Conservation (phyloP, 2,329 filamentous ascomycete species). For the Exophiala phaeomuriformis region DNA sequence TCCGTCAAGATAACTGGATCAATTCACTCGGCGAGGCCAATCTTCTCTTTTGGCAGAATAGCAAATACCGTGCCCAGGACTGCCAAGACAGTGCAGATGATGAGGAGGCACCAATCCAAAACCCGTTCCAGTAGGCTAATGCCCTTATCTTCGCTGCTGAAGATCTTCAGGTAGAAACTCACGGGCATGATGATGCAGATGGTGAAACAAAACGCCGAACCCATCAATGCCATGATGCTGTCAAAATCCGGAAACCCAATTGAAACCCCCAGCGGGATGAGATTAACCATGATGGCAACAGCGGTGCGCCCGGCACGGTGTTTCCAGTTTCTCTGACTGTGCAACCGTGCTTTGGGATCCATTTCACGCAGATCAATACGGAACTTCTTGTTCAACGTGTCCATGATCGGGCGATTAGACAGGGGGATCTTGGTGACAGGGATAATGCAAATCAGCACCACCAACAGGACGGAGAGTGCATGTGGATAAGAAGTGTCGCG, state of each 20-base stretch:
- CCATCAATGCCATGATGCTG: conserved; percentile 84
- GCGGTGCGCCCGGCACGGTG: conserved; percentile 52
- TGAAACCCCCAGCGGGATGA: conserved; percentile 69
- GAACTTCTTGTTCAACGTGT: conserved; percentile 71
- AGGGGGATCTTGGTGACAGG: conserved; percentile 92
- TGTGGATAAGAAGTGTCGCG: conserved; percentile 65
- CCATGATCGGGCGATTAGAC: conserved; percentile 74
- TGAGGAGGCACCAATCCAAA: conserved; percentile 61
- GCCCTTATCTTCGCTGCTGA: conserved; percentile 64
- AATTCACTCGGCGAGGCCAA: conserved; percentile 42
- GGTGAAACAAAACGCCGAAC: conserved; percentile 81
- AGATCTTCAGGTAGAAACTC: conserved; percentile 84
- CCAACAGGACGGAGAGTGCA: conserved; percentile 67
- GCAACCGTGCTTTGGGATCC: conserved; percentile 25
- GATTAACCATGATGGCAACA: conserved; percentile 59
- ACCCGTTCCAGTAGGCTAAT: conserved; percentile 57
- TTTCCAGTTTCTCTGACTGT: conserved; percentile 42
- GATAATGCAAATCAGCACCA: conserved; percentile 82
- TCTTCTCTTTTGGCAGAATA: conserved; percentile 70
- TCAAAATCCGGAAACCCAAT: conserved; percentile 73
- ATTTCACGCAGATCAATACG: conserved; percentile 57
- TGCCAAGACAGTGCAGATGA: conserved; percentile 62
- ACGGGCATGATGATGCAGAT: conserved; percentile 90
- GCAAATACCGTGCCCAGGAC: conserved; percentile 77
- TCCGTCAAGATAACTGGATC: no score